Evolutionary conservation across 225 moss, liverwort and hornwort genomes (phyloP).

Genomic region (Sphagnum tenellum): DNA sequence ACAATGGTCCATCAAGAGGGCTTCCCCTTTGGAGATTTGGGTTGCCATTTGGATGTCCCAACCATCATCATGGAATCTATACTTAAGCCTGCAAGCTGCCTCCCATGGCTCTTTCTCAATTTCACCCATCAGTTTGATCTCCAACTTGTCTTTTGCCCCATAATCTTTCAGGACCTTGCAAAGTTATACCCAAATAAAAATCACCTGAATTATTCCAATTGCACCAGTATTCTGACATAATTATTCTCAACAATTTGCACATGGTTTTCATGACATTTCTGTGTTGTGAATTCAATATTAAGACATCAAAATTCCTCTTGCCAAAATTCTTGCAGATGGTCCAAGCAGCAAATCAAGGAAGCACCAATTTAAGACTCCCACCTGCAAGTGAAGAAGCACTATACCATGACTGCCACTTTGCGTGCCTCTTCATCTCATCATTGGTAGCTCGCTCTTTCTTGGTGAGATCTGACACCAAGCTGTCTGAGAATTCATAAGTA

Average conservation of each 20-base stretch:
- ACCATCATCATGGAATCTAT: conserved; percentile 4
- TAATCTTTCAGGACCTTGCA: conserved; percentile 5
- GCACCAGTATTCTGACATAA: no score
- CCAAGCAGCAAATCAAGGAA: no score
- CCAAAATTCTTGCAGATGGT: no score
- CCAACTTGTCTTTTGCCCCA: conserved; percentile 1
- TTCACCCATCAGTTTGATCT: conserved; percentile 17
- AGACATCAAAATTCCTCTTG: no score
- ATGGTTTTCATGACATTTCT: no score
- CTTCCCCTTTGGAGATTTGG: conserved; percentile 10
- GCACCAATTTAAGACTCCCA: no score
- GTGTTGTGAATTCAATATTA: no score
- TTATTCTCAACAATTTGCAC: no score
- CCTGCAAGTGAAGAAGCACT: no score
- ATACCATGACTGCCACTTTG: conserved; percentile 27
- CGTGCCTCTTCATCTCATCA: conserved; percentile 44
- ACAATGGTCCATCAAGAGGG: conserved; percentile 1
- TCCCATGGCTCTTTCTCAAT: conserved; percentile 15
- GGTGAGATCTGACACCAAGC: conserved; percentile 13
- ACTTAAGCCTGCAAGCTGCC: conserved; percentile 3
- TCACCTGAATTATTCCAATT: no score
- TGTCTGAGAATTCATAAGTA: conserved; percentile 14
- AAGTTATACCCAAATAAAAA: no score
- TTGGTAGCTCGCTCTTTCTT: conserved; percentile 24
- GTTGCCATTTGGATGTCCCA: conserved; percentile 7